Percentiles rank a stretch among this genome's conserved stretches.
Evolutionary conservation across 495 filamentous ascomycete genomes (phyloP).

Genomic region (Neurospora sp.): DNA sequence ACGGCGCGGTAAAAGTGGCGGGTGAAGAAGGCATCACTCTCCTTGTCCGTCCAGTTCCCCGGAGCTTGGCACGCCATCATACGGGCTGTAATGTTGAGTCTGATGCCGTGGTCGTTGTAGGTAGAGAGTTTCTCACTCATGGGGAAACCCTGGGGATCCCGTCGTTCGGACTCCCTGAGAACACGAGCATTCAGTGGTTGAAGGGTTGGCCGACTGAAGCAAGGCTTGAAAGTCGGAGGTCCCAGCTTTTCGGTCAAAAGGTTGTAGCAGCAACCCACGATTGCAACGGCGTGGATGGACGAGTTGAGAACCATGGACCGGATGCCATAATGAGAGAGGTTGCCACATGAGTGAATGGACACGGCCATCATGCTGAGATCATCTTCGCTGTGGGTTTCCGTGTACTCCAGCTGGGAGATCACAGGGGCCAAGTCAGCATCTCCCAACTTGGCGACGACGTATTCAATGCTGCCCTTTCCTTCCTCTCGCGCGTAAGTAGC

Average conservation of each 20-base stretch:
- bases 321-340: slow-evolving; percentile 89
- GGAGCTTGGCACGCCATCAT: slow-evolving; percentile 97
- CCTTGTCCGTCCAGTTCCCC: slow-evolving; percentile 72
- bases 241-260: slow-evolving; percentile 83
- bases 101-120: slow-evolving; percentile 53
- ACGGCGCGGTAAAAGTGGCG: slow-evolving; percentile 90
- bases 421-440: slow-evolving; percentile 51
- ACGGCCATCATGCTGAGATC: slow-evolving; percentile 65
- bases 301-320: slow-evolving; percentile 77
- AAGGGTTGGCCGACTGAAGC: slow-evolving; percentile 50
- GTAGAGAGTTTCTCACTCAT: slow-evolving; percentile 68
- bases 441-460: slow-evolving; percentile 49
- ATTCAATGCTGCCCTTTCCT: slow-evolving; percentile 59
- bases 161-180: slow-evolving; percentile 42
- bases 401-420: slow-evolving; percentile 31
- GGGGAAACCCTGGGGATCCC: slow-evolving; percentile 85
- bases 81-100: slow-evolving; percentile 88
- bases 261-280: slow-evolving; percentile 98
- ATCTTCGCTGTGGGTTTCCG: slow-evolving; percentile 17
- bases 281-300: slow-evolving; percentile 73
- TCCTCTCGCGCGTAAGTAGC: slow-evolving; percentile 36
- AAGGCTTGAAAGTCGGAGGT: slow-evolving; percentile 75
- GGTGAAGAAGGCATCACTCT: slow-evolving; percentile 82
- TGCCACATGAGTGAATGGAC: slow-evolving; percentile 94
- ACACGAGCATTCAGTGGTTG: slow-evolving; percentile 45